These are phyloP conservation scores for Chaetomium globosum DNA, from an alignment of 2,329 filamentous ascomycete species.

Conservation along the genomic window DNA sequence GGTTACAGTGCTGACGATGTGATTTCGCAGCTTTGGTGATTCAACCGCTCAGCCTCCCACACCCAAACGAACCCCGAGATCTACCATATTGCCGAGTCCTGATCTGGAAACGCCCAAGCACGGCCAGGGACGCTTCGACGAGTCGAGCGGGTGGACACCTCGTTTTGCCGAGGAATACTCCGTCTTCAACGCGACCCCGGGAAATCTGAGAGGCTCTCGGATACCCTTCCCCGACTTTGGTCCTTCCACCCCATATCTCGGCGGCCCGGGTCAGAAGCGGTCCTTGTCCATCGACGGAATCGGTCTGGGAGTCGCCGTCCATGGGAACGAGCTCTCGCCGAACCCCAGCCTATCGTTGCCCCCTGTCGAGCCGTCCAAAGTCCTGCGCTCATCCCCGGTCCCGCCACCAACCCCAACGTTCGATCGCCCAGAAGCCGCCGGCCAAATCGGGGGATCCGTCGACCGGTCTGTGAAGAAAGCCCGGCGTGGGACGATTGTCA, in stretches of 20 bases:
- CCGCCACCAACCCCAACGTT: constrained; percentile 43
- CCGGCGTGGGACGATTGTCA: constrained; percentile 47
- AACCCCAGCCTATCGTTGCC: constrained; percentile 57
- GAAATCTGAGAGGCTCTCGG: constrained; percentile 55
- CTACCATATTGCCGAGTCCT: constrained; percentile 56
- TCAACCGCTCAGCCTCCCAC: constrained; percentile 64
- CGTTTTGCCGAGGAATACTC: constrained; percentile 67
- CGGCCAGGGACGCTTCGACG: constrained; percentile 51
- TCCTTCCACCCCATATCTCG: constrained; percentile 43
- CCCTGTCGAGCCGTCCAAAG: constrained; percentile 61
- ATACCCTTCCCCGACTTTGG: constrained; percentile 52
- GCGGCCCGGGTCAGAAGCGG: constrained; percentile 50
- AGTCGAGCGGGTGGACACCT: constrained; percentile 60
- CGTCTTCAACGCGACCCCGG: constrained; percentile 66
- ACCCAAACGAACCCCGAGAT: constrained; percentile 60
- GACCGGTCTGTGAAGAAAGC: constrained; percentile 50
- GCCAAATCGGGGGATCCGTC: constrained; percentile 35
- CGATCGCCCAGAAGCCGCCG: constrained; percentile 40
- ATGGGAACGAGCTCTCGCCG: constrained; percentile 64
- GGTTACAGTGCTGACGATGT: constrained; percentile 43
- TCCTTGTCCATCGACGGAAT: constrained; percentile 55
- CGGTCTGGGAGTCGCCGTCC: constrained; percentile 57
- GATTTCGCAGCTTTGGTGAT: constrained; percentile 60
- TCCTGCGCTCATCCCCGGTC: constrained; percentile 61
- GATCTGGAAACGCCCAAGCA: constrained; percentile 60